Evolutionary conservation across 768 basidiomycete genomes (phyloP), one percentile per base, ranked within the genome.

Genomic region (Pleurotus citrinopileatus): DNA sequence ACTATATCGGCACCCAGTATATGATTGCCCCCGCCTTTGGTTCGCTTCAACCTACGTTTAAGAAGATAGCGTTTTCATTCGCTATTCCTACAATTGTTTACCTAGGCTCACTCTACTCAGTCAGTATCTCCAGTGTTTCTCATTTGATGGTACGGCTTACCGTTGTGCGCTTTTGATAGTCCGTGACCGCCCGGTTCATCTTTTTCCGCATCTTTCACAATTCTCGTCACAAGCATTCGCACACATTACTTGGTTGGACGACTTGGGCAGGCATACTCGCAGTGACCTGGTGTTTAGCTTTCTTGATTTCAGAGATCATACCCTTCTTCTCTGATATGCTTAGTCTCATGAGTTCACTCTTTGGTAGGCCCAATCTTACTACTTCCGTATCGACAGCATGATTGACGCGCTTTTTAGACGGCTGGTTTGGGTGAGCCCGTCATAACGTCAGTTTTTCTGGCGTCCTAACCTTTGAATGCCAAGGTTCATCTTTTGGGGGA

Each of bases 1-100:
- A 75, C 45, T 77, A 55, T 19, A 55, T 64, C 22, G 61, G 63
- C 1, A 70, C 73, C 52, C 74, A 76, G 58, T 78, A 78, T 59
- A 72, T 76, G 56, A 73, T 71, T 25, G 65, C 76, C 1, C 76
- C 76, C 0, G 75, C 74, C 0, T 72, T 76, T 52, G 76, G 72
- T 1, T 75, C 74, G 1, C 65, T 78, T 0, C 63, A 68, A 42
- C 61, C 64, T 0, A 63, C 66, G 45, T 63, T 60, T 52, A 75
- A 74, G 56, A 76, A 75, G 59, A 71, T 76, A 48, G 69, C 75
- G 0, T 78, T 75, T 60, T 72, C 72, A 2, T 78, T 76, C 56
- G 73, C 73, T 19, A 63, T 76, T n/a, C 76, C 75, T 6, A 76
- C 76, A 0, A 76, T 76, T 34, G 54, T 75, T 26, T 76, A 72